A percentile compares a stretch with the other conserved stretches of the same genome.
These are phyloP conservation scores for Paulownia fortunei DNA, from an alignment of 257 asterid genomes.

Conservation along the genomic window DNA sequence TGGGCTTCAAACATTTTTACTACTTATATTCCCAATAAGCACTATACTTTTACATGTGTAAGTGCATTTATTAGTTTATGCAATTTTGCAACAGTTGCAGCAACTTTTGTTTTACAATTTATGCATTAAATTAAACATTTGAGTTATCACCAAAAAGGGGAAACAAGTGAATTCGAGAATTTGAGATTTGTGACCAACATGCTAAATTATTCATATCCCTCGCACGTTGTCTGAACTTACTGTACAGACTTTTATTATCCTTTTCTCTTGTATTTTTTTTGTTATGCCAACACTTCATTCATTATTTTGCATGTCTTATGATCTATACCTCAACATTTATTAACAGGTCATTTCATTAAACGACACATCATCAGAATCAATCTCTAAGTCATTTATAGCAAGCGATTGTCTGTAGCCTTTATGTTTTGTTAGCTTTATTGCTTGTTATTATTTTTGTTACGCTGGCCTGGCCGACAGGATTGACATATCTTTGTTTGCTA, in stretches of 20 bases:
- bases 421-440: constrained; percentile 32
- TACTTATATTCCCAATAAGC: not conserved
- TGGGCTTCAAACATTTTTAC: too few species aligned
- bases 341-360: not conserved
- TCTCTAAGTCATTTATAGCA: not conserved
- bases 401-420: not conserved
- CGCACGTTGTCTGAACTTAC: not conserved
- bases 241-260: not conserved
- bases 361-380: not conserved
- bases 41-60: not conserved
- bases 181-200: not conserved
- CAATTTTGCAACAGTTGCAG: not conserved
- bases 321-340: not conserved
- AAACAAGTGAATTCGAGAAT: constrained; percentile 15
- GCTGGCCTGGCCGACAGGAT: constrained; percentile 54
- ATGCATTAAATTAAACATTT: not conserved
- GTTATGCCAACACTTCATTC: constrained; percentile 14
- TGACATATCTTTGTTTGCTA: constrained; percentile 46
- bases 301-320: constrained; percentile 5
- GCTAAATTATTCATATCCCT: not conserved
- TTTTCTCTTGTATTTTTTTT: not conserved
- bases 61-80: not conserved
- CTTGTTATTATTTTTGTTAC: constrained; percentile 36
- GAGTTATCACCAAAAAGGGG: not conserved
- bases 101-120: not conserved